Evolutionary conservation across 305 asterid species (phyloP).

Genomic region (Solanum aculeatissimum): DNA sequence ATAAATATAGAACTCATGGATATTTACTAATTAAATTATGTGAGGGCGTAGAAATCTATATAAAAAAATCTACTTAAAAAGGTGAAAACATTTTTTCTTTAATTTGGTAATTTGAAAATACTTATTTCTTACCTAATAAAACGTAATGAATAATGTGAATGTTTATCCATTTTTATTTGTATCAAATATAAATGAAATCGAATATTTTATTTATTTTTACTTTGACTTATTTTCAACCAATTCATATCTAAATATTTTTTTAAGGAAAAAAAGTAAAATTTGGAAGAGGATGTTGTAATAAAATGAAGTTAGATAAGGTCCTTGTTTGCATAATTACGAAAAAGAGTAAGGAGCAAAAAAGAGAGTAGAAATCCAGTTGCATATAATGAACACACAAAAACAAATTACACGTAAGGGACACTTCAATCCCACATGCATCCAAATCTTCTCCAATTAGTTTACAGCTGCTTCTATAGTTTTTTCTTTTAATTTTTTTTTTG

Average conservation of each 20-base stretch:
- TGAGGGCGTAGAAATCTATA: no score
- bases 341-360: neutral
- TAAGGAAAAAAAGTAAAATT: neutral
- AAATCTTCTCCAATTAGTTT: neutral
- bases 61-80: no score
- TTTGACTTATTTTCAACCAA: neutral
- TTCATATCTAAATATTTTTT: neutral
- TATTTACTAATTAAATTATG: no score
- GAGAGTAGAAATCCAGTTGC: neutral
- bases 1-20: no score
- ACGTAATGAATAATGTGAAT: no score
- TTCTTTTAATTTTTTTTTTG: neutral
- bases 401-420: slow-evolving; percentile 57
- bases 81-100: no score
- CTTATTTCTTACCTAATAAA: no score
- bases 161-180: no score
- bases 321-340: neutral
- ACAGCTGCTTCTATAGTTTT: neutral
- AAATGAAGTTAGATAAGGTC: neutral
- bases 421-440: slow-evolving; percentile 32
- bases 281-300: neutral
- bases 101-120: no score
- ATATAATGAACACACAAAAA: neutral
- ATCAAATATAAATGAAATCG: no score
- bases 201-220: no score